A percentile compares a stretch with the other conserved stretches of the same genome.
These are phyloP conservation scores for Isabelozyma rhagii DNA, from an alignment of 805 yeast species.

Conservation along the genomic window DNA sequence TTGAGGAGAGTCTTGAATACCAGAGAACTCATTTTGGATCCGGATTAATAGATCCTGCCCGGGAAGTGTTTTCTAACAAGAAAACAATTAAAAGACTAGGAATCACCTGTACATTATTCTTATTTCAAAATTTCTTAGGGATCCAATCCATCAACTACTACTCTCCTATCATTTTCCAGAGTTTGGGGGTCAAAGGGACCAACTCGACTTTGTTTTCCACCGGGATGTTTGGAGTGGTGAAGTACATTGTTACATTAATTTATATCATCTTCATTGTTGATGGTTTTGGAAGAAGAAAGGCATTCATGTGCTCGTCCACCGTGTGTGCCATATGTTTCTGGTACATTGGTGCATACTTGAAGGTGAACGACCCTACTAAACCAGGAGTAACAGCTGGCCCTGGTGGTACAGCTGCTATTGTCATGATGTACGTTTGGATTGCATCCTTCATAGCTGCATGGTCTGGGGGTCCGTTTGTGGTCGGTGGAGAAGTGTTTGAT, in stretches of 20 bases:
- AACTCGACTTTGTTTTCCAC: constrained; percentile 36
- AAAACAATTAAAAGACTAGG: constrained; percentile 24
- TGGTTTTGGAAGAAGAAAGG: constrained; percentile 31
- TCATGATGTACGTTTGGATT: constrained; percentile 41
- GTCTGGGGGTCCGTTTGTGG: constrained; percentile 41
- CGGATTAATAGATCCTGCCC: constrained; percentile 32
- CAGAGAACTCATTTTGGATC: constrained; percentile 27
- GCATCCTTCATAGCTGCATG: constrained; percentile 39
- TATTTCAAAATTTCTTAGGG: constrained; percentile 39
- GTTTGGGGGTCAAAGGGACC: constrained; percentile 36
- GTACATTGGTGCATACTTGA: constrained; percentile 37
- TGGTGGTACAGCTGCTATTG: constrained; percentile 38
- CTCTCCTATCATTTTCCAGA: constrained; percentile 32
- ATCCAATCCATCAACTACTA: constrained; percentile 39
- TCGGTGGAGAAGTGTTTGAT: constrained; percentile 38
- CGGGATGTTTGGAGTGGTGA: constrained; percentile 39
- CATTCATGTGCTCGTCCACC: constrained; percentile 33
- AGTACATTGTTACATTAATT: constrained; percentile 30
- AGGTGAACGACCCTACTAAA: constrained; percentile 29
- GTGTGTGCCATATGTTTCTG: constrained; percentile 35
- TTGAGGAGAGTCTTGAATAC: constrained; percentile 27
- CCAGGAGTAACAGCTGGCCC: constrained; percentile 32
- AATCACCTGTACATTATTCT: constrained; percentile 30
- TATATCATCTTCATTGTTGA: constrained; percentile 35
- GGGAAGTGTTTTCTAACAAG: constrained; percentile 25